Conservation (phyloP, 371 early-diverging fungal genomes). For the Rhizopus sp. region DNA sequence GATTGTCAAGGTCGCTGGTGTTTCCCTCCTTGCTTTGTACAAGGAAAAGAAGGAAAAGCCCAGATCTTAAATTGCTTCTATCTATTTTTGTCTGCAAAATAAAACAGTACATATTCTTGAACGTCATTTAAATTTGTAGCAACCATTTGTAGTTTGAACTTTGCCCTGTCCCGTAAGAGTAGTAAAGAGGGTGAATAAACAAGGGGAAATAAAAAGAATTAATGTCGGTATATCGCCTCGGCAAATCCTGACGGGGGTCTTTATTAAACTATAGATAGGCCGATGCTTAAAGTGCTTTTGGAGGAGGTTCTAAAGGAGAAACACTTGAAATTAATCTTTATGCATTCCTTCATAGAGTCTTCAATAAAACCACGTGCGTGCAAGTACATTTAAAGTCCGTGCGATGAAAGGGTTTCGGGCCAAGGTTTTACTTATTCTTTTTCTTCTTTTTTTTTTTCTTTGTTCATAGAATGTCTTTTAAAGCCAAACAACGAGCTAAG, state of each 20-base stretch:
- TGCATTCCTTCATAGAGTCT: background rate
- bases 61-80: slow-evolving; percentile 74
- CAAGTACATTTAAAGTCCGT: background rate
- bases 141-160: too few relatives aligned
- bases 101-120: background rate
- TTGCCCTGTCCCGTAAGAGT: too few relatives aligned
- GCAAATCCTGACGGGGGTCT: too few relatives aligned
- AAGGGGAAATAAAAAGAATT: too few relatives aligned
- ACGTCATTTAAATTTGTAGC: too few relatives aligned
- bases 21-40: slow-evolving; percentile 98
- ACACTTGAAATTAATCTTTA: too few relatives aligned
- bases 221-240: too few relatives aligned
- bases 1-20: slow-evolving; percentile 99
- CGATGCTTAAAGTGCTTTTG: too few relatives aligned
- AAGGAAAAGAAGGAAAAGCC: slow-evolving; percentile 99
- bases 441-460: slow-evolving; percentile 10
- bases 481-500: slow-evolving; percentile 47
- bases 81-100: background rate
- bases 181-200: too few relatives aligned
- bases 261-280: too few relatives aligned
- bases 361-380: background rate
- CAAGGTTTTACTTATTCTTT: background rate
- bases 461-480: slow-evolving; percentile 36
- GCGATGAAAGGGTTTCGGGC: too few relatives aligned
- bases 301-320: too few relatives aligned